A percentile compares a stretch with the other conserved stretches of the same genome.
phyloP scores from a whole-genome alignment of 495 filamentous ascomycete genomes.

The Lophium mytilinum region DNA sequence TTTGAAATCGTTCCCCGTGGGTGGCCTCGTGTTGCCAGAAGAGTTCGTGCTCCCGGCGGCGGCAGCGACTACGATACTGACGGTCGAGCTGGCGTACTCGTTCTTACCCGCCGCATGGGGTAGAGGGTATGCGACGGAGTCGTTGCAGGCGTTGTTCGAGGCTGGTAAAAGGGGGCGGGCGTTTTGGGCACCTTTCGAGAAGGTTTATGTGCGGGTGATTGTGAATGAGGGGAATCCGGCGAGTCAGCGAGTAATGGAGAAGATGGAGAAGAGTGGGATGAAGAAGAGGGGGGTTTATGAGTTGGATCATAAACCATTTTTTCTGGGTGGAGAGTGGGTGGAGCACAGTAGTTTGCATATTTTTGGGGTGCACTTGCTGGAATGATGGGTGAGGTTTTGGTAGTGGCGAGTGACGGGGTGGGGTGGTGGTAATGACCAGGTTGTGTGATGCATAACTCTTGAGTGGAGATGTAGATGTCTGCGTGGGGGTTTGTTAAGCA shows the following conservation, averaged over 20 bases:
- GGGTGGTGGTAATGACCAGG: background rate
- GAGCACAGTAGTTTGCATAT: slow-evolving; percentile 11
- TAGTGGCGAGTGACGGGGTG: no score
- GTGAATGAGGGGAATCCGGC: slow-evolving; percentile 20
- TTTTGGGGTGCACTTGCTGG: slow-evolving; percentile 13
- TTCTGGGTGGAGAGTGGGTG: slow-evolving; percentile 9
- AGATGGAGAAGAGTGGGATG: slow-evolving; percentile 19
- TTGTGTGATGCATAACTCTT: background rate
- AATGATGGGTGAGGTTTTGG: no score
- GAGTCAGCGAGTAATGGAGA: slow-evolving; percentile 19
- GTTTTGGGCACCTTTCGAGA: slow-evolving; percentile 13
- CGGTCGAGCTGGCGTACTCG: slow-evolving; percentile 16
- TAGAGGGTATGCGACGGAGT: slow-evolving; percentile 18
- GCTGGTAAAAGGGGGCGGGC: slow-evolving; percentile 8
- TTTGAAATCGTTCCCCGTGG: background rate
- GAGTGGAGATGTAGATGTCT: no score
- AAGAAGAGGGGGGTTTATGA: slow-evolving; percentile 12
- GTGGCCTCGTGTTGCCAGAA: slow-evolving; percentile 8
- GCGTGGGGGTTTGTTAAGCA: no score
- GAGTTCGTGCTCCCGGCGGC: slow-evolving; percentile 4
- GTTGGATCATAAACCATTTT: slow-evolving; percentile 2
- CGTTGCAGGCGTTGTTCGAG: slow-evolving; percentile 8
- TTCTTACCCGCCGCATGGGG: slow-evolving; percentile 17
- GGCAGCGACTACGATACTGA: slow-evolving; percentile 3
- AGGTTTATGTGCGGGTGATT: slow-evolving; percentile 15